Conservation (phyloP, 805 yeast species). For the Spathaspora arborariae region DNA sequence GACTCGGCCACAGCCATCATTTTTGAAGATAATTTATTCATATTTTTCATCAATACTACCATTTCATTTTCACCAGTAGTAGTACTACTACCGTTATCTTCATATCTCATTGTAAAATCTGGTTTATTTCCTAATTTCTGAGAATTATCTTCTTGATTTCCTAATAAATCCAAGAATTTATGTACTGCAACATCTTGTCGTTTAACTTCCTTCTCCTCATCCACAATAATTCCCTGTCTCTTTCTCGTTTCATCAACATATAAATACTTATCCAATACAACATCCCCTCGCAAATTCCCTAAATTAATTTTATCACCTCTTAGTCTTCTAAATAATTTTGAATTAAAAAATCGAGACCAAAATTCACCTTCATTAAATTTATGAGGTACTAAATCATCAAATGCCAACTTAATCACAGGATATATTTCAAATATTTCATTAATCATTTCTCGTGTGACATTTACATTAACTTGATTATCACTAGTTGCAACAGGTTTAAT, state of each 20-base stretch:
- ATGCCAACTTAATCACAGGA: constrained; percentile 87
- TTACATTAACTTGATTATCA: constrained; percentile 90
- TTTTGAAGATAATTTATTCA: constrained; percentile 82
- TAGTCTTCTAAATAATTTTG: constrained; percentile 79
- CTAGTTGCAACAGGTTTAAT: constrained; percentile 91
- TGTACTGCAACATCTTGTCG: constrained; percentile 37
- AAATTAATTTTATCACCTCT: constrained; percentile 81
- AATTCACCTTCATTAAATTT: constrained; percentile 85
- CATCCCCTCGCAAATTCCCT: constrained; percentile 75
- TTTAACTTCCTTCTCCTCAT: constrained; percentile 8
- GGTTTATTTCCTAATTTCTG: constrained; percentile 75
- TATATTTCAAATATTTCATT: constrained; percentile 87
- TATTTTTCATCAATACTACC: constrained; percentile 73
- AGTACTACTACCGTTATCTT: constrained; percentile 26
- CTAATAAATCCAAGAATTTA: constrained; percentile 73
- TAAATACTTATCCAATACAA: constrained; percentile 78
- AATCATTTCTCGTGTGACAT: constrained; percentile 86
- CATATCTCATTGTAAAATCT: constrained; percentile 80
- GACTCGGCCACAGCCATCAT: constrained; percentile 45
- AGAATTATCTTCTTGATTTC: constrained; percentile 78
- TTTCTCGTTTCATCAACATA: constrained; percentile 58
- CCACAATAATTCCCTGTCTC: constrained; percentile 8
- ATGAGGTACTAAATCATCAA: constrained; percentile 80
- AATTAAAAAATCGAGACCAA: constrained; percentile 94
- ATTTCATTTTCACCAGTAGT: constrained; percentile 51